Evolutionary conservation across 306 rosid genomes (phyloP).

Genomic region (Medicago truncatula): MtrunA17r5.0-ANR NC_053045.1:41524501-41525000

Average conservation of each 20-base stretch:
- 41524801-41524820: constrained; percentile 45
- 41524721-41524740: constrained; percentile 20
- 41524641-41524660: neutral
- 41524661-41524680: constrained; percentile 1
- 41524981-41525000: neutral
- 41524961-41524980: constrained; percentile 28
- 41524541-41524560: neutral
- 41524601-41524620: constrained; percentile 1
- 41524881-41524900: constrained; percentile 25
- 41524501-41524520: neutral
- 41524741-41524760: constrained; percentile 24
- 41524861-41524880: constrained; percentile 53
- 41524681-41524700: constrained; percentile 1
- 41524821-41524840: constrained; percentile 50
- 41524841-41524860: constrained; percentile 59
- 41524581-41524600: no score
- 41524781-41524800: constrained; percentile 37
- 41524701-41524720: constrained; percentile 8
- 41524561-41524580: neutral
- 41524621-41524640: constrained; percentile 9
- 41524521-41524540: neutral
- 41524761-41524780: constrained; percentile 24
- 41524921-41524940: constrained; percentile 39
- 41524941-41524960: constrained; percentile 17
- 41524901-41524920: constrained; percentile 29